Conservation (phyloP, 2,329 filamentous ascomycete genomes). For the Pseudopyricularia javanii region DNA sequence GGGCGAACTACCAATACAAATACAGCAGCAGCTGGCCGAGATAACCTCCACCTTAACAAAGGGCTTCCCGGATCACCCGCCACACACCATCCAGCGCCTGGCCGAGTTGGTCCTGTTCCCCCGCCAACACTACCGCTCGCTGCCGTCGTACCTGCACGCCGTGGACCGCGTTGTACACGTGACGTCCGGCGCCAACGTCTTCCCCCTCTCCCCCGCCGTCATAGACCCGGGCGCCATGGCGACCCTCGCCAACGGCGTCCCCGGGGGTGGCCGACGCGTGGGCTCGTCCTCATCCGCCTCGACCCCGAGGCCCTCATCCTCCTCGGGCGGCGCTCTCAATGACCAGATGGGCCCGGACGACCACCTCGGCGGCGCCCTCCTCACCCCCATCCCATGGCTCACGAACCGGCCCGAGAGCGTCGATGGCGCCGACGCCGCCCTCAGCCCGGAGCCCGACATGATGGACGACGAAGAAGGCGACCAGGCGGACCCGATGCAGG, state of each 20-base stretch:
- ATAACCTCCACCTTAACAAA: conserved; percentile 49
- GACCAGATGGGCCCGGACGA: conserved; percentile 66
- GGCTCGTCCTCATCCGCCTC: conserved; percentile 2
- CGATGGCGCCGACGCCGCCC: conserved; percentile 2
- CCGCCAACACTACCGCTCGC: conserved; percentile 64
- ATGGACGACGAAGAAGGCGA: neutral
- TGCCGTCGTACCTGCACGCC: conserved; percentile 79
- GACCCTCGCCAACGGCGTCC: conserved; percentile 47
- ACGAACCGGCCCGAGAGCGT: conserved; percentile 1
- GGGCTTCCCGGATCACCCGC: conserved; percentile 63
- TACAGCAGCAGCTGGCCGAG: conserved; percentile 48
- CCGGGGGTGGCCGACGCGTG: conserved; percentile 22
- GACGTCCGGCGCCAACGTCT: conserved; percentile 67
- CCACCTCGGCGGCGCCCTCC: conserved; percentile 73
- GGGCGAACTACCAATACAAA: conserved; percentile 47
- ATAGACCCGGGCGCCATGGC: conserved; percentile 41
- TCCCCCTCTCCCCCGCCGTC: conserved; percentile 64
- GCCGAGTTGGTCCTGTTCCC: conserved; percentile 75
- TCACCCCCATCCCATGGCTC: conserved; percentile 93
- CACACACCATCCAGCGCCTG: conserved; percentile 86
- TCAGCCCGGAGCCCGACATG: conserved; percentile 1
- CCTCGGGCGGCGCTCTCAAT: conserved; percentile 14
- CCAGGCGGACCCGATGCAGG: neutral
- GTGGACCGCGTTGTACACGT: conserved; percentile 85
- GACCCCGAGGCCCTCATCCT: conserved; percentile 20